Evolutionary conservation across 225 moss, liverwort and hornwort species (phyloP), one percentile per base, ranked within the genome.

Genomic region (Pseudoscleropodium purum): DNA sequence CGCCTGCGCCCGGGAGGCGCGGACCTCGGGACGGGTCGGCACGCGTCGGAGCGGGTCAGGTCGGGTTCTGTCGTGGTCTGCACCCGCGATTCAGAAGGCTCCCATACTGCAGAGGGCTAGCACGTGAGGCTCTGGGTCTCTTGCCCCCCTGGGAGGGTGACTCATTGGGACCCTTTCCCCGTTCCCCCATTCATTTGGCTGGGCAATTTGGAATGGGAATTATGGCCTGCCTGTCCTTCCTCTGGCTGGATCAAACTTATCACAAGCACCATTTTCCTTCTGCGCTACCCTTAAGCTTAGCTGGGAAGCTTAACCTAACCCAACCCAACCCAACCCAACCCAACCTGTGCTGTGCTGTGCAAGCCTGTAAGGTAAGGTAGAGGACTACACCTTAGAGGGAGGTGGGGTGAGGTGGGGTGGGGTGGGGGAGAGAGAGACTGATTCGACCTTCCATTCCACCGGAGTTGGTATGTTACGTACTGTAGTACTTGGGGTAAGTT

Each of bases 111-210:
- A 87, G 89, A 89, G 84, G 87, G 51, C 16, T 56, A 80, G 91
- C 92, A 92, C 91, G 92, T 92, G 92, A 92, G 91, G 84, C 62
- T 75, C 87, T 91, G 87, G 37, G 84, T 8, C 45, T 20, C 69
- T 89, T 87, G 89, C 87, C 87, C 86, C 87, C 90, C 60, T 39
- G 14, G 0, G 49, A 5, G 56, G 81, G 33, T 8, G 36, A 88
- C 74, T 66, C 86, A 88, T 73, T 36, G 56, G 25, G 37, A 30
- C 5, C 7, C 20, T 43, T 29, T 16, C 25, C 79, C 56, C 37
- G 26, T 6, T n/a, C 30, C 56, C 39, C 34, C 36, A 68, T 85
- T 63, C n/a, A 18, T 70, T 49, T 72, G 59, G 66, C 49, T 81
- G 88, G 59, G 79, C 34, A 39, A 17, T 84, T 57, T 21, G 43